Base-by-base conservation (phyloP, 768 basidiomycete genomes). In the Xanthoconium stramineum region DNA sequence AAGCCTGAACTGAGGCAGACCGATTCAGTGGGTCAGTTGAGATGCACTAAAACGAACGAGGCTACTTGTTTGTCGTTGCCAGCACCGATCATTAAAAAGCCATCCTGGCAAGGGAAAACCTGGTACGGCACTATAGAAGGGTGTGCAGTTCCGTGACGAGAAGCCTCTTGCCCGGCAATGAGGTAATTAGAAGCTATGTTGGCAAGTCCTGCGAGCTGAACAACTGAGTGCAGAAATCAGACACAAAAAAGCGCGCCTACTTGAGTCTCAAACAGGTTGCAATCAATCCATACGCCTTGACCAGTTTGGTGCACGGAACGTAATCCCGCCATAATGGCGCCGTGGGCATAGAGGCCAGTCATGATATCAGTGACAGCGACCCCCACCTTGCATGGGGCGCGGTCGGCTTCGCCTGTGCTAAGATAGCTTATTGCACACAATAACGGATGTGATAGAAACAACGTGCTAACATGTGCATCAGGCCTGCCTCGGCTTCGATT, bases 101-200 rank as follows among this genome's bases (percentile, higher is more conserved):
- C 91, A 63, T 93, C 85, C 65, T 83, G 81, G 68, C 94, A 96
- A 0, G 88, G 82, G 69, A 96, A 94, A 5, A 86, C 91, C 70
- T 94, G 91, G 73, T 95, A 96, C 3, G 94, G 93, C 8, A 94
- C 95, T 64, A 98, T 88, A 17, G 91, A 94, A 14, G 95, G 91
- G 69, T 98, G 95, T 0, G 90, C 83, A 30, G 95, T 97, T n/a
- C 95, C 95, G 69, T 92, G 85, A 52, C 95, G 78, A 33, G 80
- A 78, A 24, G 89, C 95, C 69, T 94, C 91, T 69, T 86, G 74
- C 15, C 87, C 89, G 12, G 90, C 82, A 52, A 97, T 88, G 52
- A 98, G 83, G 75, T 91, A 96, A 74, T 95, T 96, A 15, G 91
- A 92, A 3, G 90, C 94, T 56, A 97, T 91, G 67, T 96, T 96